Evolutionary conservation across 108 stramenopile genomes (phyloP).

Genomic region (Pinguiococcus pyrenoidosus): DNA sequence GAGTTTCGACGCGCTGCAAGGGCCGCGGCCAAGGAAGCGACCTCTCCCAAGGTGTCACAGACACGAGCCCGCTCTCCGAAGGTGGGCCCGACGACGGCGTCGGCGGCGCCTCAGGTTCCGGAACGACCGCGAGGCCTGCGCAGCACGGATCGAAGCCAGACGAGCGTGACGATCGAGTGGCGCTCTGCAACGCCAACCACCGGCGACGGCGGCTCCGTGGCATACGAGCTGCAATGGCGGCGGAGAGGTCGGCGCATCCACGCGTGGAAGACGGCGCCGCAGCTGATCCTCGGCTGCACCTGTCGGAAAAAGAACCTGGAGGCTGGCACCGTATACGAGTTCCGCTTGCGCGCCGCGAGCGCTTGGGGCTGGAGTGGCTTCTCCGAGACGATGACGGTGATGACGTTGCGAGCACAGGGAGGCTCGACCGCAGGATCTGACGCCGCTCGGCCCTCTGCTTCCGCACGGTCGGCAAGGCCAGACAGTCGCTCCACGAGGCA

Average conservation of each 20-base stretch:
- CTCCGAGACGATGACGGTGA: conserved; percentile 18
- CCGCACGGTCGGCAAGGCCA: too few relatives aligned
- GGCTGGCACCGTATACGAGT: conserved; percentile 17
- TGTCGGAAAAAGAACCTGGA: conserved; percentile 27
- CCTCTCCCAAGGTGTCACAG: too few relatives aligned
- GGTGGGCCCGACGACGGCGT: too few relatives aligned
- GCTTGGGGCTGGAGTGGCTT: conserved; percentile 27
- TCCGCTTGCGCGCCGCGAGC: conserved; percentile 21
- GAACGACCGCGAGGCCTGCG: too few relatives aligned
- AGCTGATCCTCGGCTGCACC: conserved; percentile 12
- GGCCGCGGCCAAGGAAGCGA: too few relatives aligned
- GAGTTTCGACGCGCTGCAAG: too few relatives aligned
- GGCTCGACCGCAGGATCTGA: background rate
- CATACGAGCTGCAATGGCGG: conserved; percentile 33
- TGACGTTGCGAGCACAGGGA: conserved; percentile 3
- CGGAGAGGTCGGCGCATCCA: conserved; percentile 4
- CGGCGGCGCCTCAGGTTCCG: too few relatives aligned
- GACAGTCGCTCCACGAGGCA: too few relatives aligned
- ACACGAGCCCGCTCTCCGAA: too few relatives aligned
- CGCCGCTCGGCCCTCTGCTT: too few relatives aligned
- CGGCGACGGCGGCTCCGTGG: background rate
- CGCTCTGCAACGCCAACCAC: too few relatives aligned
- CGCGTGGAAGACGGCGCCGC: conserved; percentile 20
- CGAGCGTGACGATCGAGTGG: conserved; percentile 25
- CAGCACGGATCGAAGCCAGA: conserved; percentile 9